These are phyloP conservation scores for Aureobasidium sp. DNA, from an alignment of 2,329 filamentous ascomycete genomes.

Conservation along the genomic window DNA sequence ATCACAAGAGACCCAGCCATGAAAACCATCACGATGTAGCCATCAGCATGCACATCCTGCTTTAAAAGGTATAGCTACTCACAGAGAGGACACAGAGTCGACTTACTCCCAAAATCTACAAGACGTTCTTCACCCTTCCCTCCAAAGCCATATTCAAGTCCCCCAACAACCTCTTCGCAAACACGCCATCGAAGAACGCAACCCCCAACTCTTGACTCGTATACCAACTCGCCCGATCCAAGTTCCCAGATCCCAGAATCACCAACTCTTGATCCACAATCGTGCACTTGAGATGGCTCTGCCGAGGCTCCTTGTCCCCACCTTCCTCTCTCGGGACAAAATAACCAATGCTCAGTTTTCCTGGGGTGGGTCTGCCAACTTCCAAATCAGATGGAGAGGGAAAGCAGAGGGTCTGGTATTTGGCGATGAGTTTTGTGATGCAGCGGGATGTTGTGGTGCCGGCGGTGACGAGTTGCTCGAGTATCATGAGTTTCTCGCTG, in stretches of 20 bases:
- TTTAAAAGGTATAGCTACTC: too few relatives aligned
- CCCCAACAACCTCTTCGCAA: constrained; percentile 27
- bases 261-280: constrained; percentile 62
- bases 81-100: too few relatives aligned
- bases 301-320: constrained; percentile 48
- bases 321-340: constrained; percentile 36
- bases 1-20: too few relatives aligned
- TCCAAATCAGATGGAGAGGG: constrained; percentile 36
- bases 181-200: constrained; percentile 40
- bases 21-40: too few relatives aligned
- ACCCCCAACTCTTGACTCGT: constrained; percentile 79
- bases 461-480: constrained; percentile 75
- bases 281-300: constrained; percentile 71
- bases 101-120: too few relatives aligned
- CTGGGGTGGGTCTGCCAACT: constrained; percentile 35
- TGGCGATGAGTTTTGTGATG: constrained; percentile 51
- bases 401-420: constrained; percentile 37
- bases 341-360: constrained; percentile 53
- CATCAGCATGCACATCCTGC: too few relatives aligned
- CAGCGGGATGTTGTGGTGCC: constrained; percentile 65
- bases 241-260: constrained; percentile 72
- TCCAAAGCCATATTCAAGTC: constrained; percentile 20
- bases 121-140: constrained; percentile 16
- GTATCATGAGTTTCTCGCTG: constrained; percentile 36
- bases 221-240: constrained; percentile 80